Evolutionary conservation across 768 basidiomycete genomes (phyloP).

Genomic region (Naganishia onofrii): DNA sequence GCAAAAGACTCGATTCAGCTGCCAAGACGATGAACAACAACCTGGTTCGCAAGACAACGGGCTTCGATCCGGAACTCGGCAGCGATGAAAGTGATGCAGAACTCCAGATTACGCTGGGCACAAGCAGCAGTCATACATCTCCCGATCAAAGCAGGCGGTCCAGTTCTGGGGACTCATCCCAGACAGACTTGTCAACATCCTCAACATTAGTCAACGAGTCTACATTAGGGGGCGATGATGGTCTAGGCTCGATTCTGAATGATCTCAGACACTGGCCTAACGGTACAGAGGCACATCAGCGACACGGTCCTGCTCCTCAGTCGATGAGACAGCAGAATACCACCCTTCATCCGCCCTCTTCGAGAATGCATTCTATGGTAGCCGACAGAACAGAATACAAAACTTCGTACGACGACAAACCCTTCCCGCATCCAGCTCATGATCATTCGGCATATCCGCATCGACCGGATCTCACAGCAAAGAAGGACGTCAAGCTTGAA

Average conservation of each 20-base stretch:
- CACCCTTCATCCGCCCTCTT: neutral
- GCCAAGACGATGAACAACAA: conserved; percentile 1
- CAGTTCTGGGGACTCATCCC: neutral
- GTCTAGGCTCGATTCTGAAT: neutral
- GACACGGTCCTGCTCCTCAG: too few species aligned
- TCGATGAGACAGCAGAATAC: too few species aligned
- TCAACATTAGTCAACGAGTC: neutral
- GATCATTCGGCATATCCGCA: conserved; percentile 3
- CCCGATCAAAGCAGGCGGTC: neutral
- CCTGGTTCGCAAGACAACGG: conserved; percentile 5
- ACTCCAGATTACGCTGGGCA: neutral
- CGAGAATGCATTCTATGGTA: neutral
- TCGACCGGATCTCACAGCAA: neutral
- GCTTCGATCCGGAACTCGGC: neutral
- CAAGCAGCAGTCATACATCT: too few species aligned
- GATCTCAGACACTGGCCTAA: neutral
- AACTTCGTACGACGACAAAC: neutral
- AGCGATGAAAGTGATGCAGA: neutral
- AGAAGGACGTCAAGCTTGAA: conserved; percentile 30
- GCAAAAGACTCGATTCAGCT: neutral
- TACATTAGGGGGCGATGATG: neutral
- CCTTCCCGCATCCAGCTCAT: conserved; percentile 20
- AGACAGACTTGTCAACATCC: neutral
- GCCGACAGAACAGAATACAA: conserved; percentile 12
- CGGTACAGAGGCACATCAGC: too few species aligned